A percentile compares a stretch with the other conserved stretches of the same genome.
Evolutionary conservation across 1,139 yeast species (phyloP).

Genomic region (Casaregolazyma suthepensis): DNA sequence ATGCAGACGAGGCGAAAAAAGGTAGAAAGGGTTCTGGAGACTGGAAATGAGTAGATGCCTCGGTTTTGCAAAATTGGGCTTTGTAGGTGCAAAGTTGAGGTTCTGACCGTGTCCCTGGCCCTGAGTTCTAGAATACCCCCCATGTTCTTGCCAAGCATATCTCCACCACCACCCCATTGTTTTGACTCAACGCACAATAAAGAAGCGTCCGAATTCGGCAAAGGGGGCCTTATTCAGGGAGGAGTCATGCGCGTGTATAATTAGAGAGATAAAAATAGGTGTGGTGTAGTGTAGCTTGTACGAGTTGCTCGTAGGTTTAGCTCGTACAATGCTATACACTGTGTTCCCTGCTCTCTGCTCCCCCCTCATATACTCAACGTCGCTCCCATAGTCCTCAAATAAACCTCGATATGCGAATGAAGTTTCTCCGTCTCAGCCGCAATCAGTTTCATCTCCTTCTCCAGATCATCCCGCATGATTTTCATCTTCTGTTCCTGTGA

Average conservation of each 20-base stretch:
- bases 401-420: conserved; percentile 46
- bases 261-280: neutral
- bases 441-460: conserved; percentile 49
- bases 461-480: conserved; percentile 41
- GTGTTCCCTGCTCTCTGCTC: too few relatives aligned
- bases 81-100: too few relatives aligned
- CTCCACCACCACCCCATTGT: neutral
- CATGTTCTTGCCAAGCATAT: neutral
- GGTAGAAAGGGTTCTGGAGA: too few relatives aligned
- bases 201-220: neutral
- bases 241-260: neutral
- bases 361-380: neutral
- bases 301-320: too few relatives aligned
- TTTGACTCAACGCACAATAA: neutral
- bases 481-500: conserved; percentile 44
- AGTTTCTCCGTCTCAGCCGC: conserved; percentile 50
- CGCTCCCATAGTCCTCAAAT: conserved; percentile 41
- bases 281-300: too few relatives aligned
- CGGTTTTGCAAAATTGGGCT: too few relatives aligned
- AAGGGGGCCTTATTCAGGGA: neutral
- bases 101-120: neutral
- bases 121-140: neutral
- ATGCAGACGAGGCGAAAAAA: too few relatives aligned
- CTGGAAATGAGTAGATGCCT: too few relatives aligned
- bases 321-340: too few relatives aligned